These are phyloP conservation scores for Ganoderma boninense DNA, from an alignment of 1,284 basidiomycete genomes.

Conservation along the genomic window DNA sequence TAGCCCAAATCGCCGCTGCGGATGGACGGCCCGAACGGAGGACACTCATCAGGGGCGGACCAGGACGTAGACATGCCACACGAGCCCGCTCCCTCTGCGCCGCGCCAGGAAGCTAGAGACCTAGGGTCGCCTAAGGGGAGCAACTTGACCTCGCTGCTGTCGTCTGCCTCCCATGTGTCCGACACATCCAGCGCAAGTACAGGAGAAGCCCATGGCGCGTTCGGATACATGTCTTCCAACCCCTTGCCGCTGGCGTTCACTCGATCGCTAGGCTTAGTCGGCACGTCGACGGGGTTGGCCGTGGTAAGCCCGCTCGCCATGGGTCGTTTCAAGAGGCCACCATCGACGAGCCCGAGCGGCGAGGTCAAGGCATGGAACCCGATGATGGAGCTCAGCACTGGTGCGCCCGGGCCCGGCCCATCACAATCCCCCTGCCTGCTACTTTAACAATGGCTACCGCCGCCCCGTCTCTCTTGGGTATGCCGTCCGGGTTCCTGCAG, in stretches of 20 bases:
- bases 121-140: slow-evolving; percentile 28
- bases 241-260: not conserved
- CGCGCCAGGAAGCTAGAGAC: slow-evolving; percentile 30
- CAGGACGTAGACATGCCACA: not conserved
- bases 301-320: slow-evolving; percentile 9
- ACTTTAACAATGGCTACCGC: not conserved
- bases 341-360: not conserved
- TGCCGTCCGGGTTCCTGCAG: not conserved
- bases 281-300: not conserved
- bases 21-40: not conserved
- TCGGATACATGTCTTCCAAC: slow-evolving; percentile 33
- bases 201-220: slow-evolving; percentile 28
- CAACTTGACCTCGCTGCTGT: slow-evolving; percentile 12
- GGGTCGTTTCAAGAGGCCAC: not conserved
- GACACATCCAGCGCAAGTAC: not conserved
- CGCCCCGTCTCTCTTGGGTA: not conserved
- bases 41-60: not conserved
- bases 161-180: slow-evolving; percentile 4
- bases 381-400: slow-evolving; percentile 1
- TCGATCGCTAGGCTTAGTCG: not conserved
- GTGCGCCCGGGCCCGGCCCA: slow-evolving; percentile 1
- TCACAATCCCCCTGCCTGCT: slow-evolving; percentile 3
- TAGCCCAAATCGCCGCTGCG: not conserved
- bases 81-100: not conserved
- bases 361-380: slow-evolving; percentile 24